These are phyloP conservation scores for Plantago coronopus DNA, from an alignment of 305 asterid species.

Conservation along the genomic window DNA sequence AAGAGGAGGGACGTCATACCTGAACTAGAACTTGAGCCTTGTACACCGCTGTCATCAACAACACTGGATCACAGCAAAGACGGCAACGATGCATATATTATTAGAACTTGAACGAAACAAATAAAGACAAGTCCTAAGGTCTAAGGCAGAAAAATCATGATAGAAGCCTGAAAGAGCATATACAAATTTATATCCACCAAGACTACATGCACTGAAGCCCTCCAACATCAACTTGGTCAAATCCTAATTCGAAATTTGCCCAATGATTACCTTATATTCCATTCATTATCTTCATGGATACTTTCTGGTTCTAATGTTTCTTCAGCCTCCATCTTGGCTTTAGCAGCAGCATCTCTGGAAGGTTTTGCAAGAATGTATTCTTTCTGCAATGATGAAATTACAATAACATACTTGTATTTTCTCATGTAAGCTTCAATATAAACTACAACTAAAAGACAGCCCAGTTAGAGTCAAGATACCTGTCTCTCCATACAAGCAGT, in stretches of 20 bases:
- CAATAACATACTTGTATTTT: not conserved
- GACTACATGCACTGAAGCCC: too few species aligned
- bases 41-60: conserved; percentile 53
- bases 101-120: conserved; percentile 7
- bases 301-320: conserved; percentile 38
- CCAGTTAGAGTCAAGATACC: conserved; percentile 36
- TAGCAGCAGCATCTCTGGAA: conserved; percentile 81
- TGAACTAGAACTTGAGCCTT: conserved; percentile 41
- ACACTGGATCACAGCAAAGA: conserved; percentile 55
- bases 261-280: conserved; percentile 77
- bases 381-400: conserved; percentile 43
- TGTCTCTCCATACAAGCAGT: conserved; percentile 94
- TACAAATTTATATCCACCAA: conserved; percentile 9
- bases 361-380: conserved; percentile 75
- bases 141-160: not conserved
- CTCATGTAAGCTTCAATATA: conserved; percentile 3
- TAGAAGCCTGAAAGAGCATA: not conserved
- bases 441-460: conserved; percentile 11
- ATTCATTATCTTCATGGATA: conserved; percentile 85
- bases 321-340: conserved; percentile 64
- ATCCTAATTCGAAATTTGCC: not conserved
- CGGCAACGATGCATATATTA: not conserved
- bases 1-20: conserved; percentile 34
- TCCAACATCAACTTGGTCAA: not conserved
- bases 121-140: not conserved